Percentiles rank a stretch among this genome's conserved stretches.
Evolutionary conservation across 2,329 filamentous ascomycete genomes (phyloP).

Genomic region (Penicillium aurantiogriseum): DNA sequence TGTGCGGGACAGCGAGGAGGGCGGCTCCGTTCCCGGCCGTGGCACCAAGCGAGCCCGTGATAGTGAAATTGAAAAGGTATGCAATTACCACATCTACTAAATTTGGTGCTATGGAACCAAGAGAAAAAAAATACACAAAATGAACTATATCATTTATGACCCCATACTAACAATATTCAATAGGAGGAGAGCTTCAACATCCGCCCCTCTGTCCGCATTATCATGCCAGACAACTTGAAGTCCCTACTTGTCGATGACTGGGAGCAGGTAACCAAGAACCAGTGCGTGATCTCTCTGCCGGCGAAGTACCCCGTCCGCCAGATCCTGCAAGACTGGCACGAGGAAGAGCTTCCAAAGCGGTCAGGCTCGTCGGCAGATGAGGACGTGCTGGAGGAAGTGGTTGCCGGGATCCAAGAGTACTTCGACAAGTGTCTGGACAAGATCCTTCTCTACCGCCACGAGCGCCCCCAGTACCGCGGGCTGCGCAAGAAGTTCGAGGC

Average conservation of each 20-base stretch:
- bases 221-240: constrained; percentile 86
- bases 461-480: constrained; percentile 82
- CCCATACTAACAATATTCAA: constrained; percentile 4
- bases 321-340: constrained; percentile 78
- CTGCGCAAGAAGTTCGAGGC: constrained; percentile 69
- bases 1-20: constrained; percentile 47
- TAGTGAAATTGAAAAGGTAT: constrained; percentile 50
- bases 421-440: constrained; percentile 88
- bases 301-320: constrained; percentile 70
- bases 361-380: constrained; percentile 61
- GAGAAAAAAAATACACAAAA: background rate
- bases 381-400: constrained; percentile 86
- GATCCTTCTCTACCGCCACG: constrained; percentile 89
- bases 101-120: background rate
- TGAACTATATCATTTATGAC: background rate
- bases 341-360: constrained; percentile 66
- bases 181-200: constrained; percentile 87
- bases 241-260: constrained; percentile 94
- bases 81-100: constrained; percentile 1
- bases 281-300: constrained; percentile 82
- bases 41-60: constrained; percentile 47
- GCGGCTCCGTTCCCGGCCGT: constrained; percentile 45
- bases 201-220: constrained; percentile 80
- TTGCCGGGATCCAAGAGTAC: constrained; percentile 84
- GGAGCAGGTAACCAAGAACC: constrained; percentile 97